Base-by-base conservation (phyloP, 2,329 filamentous ascomycete genomes). In the Botrytis squamosa region DNA sequence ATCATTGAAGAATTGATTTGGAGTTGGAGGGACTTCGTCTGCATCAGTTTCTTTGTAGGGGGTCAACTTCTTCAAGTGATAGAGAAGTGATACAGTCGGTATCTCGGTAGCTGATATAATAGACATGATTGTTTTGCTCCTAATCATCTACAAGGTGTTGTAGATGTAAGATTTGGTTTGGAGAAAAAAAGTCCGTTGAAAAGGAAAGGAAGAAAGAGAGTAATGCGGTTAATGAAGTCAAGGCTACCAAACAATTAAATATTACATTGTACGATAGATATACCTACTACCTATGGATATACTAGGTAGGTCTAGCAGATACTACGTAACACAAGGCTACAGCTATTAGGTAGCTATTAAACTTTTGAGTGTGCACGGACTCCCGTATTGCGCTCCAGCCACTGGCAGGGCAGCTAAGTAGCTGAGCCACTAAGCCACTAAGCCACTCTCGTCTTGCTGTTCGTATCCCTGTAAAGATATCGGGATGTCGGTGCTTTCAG, bases 1-100 rank as follows among this genome's bases (percentile, higher is more conserved):
- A 80, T 89, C 83, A 84, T 97, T 97, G 83, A 92, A 84, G 16
- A 82, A 78, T 73, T 86, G 81, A n/a, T 87, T 88, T 12, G 85
- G 82, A 33, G 81, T 77, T 7, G 82, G 80, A 42, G 69, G 38
- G 22, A 38, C 40, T 71, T 71, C 73, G 40, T 63, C 69, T 49
- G 73, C 57, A 77, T 68, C 42, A 75, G 77, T 63, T 75, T 70
- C 40, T 76, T 77, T 77, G 16, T 75, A 73, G 59, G 80, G 79
- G 52, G 57, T 57, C 36, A 81, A 78, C 60, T 80, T 80, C 76
- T 79, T 80, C 36, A 78, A 73, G 55, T 75, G 77, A 72, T 81
- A 81, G 65, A 81, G 79, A 40, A 78, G 73, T 8, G 80, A 78
- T 36, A 81, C 71, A 1, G 80, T 81, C 20, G 80, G 80, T 66